These are phyloP conservation scores for Bipolaris oryzae DNA, from an alignment of 2,329 filamentous ascomycete genomes.

Conservation along the genomic window DNA sequence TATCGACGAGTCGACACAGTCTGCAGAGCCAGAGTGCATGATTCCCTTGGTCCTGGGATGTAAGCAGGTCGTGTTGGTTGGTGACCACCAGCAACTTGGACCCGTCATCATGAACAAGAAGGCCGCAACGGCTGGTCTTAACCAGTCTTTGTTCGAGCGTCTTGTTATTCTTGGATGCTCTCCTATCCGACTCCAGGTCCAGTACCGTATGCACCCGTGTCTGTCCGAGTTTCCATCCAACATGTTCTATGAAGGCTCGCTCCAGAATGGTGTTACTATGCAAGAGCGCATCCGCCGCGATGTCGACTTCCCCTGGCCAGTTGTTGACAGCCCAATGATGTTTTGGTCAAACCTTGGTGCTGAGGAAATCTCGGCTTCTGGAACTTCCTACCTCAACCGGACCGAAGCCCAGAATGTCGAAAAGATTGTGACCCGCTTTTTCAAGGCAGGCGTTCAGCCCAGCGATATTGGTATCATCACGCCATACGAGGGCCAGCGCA, in stretches of 20 bases:
- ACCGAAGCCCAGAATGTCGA: slow-evolving; percentile 97
- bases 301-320: slow-evolving; percentile 98
- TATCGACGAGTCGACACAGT: slow-evolving; percentile 98
- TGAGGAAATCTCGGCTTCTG: slow-evolving; percentile 96
- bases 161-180: slow-evolving; percentile 88
- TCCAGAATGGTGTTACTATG: slow-evolving; percentile 95
- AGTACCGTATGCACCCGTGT: slow-evolving; percentile 99
- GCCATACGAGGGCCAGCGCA: slow-evolving; percentile 96
- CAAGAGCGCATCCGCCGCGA: slow-evolving; percentile 87
- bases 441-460: slow-evolving; percentile 97
- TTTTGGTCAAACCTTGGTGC: slow-evolving; percentile 99
- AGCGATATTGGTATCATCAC: slow-evolving; percentile 96
- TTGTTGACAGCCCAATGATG: slow-evolving; percentile 96
- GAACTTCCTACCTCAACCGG: slow-evolving; percentile 96
- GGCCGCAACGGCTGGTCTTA: slow-evolving; percentile 93
- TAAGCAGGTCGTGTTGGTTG: slow-evolving; percentile 98
- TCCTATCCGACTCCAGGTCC: slow-evolving; percentile 92
- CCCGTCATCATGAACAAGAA: slow-evolving; percentile 99
- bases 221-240: slow-evolving; percentile 97
- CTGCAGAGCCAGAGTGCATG: slow-evolving; percentile 98
- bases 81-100: slow-evolving; percentile 96
- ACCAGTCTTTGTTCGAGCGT: slow-evolving; percentile 98
- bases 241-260: slow-evolving; percentile 98
- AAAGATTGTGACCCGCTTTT: slow-evolving; percentile 97
- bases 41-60: slow-evolving; percentile 95